These are phyloP conservation scores for Mortierella claussenii DNA, from an alignment of 192 early-diverging fungal genomes.

Conservation along the genomic window DNA sequence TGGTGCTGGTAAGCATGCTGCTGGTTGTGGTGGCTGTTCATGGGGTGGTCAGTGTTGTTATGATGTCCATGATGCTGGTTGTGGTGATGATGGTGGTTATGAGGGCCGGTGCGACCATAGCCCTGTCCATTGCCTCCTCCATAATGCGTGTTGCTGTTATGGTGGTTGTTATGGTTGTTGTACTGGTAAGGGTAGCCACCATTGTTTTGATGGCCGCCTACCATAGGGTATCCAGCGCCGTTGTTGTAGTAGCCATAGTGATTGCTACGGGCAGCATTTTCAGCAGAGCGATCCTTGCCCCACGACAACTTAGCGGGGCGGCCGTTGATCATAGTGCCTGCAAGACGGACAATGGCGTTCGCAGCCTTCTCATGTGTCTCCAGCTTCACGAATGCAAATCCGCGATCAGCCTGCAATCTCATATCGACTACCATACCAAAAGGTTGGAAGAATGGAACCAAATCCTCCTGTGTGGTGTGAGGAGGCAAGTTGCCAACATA, in stretches of 20 bases:
- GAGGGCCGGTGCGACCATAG: conserved; percentile 34
- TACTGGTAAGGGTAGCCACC: conserved; percentile 42
- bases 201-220: conserved; percentile 46
- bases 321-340: conserved; percentile 78
- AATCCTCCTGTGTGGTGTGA: conserved; percentile 78
- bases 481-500: conserved; percentile 91
- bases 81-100: conserved; percentile 47
- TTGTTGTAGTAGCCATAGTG: conserved; percentile 55
- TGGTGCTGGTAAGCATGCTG: conserved; percentile 16
- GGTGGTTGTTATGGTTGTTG: conserved; percentile 43
- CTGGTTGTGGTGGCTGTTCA: conserved; percentile 17
- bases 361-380: conserved; percentile 93
- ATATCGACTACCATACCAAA: conserved; percentile 85
- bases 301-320: conserved; percentile 83
- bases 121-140: conserved; percentile 35
- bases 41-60: conserved; percentile 18
- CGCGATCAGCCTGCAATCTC: conserved; percentile 89
- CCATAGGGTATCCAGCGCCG: conserved; percentile 38
- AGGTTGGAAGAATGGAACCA: conserved; percentile 77
- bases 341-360: conserved; percentile 84
- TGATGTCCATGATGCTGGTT: conserved; percentile 31
- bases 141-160: conserved; percentile 28
- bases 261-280: conserved; percentile 51
- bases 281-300: conserved; percentile 84
- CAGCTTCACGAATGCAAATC: conserved; percentile 92